phyloP scores from a whole-genome alignment of 2,329 filamentous ascomycete species.

The Sphaerostilbella broomeana region DNA sequence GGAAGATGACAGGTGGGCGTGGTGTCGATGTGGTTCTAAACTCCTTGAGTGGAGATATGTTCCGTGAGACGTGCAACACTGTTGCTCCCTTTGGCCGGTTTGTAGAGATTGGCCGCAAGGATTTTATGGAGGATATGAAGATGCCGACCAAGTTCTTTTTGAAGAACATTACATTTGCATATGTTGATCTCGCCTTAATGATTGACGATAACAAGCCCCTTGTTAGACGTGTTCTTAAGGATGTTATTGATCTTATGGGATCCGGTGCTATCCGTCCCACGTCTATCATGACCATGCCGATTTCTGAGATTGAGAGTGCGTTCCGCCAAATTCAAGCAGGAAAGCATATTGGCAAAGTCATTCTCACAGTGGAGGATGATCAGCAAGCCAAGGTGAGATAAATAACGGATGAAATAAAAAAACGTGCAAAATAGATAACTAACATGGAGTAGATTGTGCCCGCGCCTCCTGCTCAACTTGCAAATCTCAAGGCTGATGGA shows the following conservation, averaged over 20 bases:
- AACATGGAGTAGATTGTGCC: neutral
- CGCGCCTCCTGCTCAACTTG: neutral
- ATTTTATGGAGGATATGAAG: conserved; percentile 21
- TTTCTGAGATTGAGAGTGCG: conserved; percentile 28
- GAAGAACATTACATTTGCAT: conserved; percentile 1
- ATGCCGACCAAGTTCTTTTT: conserved; percentile 5
- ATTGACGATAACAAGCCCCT: conserved; percentile 12
- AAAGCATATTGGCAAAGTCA: conserved; percentile 36
- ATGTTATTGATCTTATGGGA: conserved; percentile 14
- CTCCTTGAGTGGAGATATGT: conserved; percentile 22
- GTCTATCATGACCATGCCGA: conserved; percentile 15
- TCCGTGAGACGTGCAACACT: conserved; percentile 27
- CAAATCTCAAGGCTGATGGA: neutral
- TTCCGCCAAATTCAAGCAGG: conserved; percentile 35
- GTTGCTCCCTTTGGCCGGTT: conserved; percentile 11
- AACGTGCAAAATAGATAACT: neutral
- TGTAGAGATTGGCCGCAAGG: conserved; percentile 28
- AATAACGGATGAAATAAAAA: neutral
- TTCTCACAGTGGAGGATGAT: conserved; percentile 22
- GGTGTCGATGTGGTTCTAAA: conserved; percentile 31
- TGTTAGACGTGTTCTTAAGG: conserved; percentile 7
- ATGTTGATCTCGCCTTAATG: conserved; percentile 9
- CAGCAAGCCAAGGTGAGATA: conserved; percentile 15
- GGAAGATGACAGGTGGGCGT: neutral
- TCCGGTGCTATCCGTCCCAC: conserved; percentile 4